A percentile compares a stretch with the other conserved stretches of the same genome.
These are phyloP conservation scores for Wickerhamomyces bovis DNA, from an alignment of 805 yeast species.

Conservation along the genomic window DNA sequence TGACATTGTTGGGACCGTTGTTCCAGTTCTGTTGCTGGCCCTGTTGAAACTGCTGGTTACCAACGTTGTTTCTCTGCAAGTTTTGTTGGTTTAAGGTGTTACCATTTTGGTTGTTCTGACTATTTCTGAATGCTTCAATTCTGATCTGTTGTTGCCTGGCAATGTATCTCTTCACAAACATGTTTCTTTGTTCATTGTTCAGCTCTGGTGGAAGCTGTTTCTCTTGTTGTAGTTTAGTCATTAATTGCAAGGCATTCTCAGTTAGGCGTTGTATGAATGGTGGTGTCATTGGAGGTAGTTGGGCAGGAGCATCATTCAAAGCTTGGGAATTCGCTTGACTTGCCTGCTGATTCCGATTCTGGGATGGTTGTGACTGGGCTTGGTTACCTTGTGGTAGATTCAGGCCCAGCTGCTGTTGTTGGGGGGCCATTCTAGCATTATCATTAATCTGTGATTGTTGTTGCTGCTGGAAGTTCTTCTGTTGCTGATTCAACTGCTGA, in stretches of 20 bases:
- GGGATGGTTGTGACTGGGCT: conserved; percentile 27
- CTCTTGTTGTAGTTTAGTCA: conserved; percentile 20
- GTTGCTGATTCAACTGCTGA: not conserved
- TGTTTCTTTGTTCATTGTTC: conserved; percentile 20
- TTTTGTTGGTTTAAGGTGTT: not conserved
- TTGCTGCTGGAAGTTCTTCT: conserved; percentile 28
- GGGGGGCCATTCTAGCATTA: conserved; percentile 26
- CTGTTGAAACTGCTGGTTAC: not conserved
- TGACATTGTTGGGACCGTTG: not conserved
- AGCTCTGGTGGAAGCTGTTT: conserved; percentile 18
- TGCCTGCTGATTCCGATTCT: conserved; percentile 13
- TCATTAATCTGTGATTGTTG: conserved; percentile 17
- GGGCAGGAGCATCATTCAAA: not conserved
- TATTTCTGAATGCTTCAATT: conserved; percentile 8
- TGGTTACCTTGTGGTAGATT: conserved; percentile 5
- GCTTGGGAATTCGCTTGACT: conserved; percentile 1
- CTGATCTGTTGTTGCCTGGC: conserved; percentile 21
- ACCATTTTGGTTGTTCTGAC: conserved; percentile 2
- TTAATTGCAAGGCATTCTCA: conserved; percentile 19
- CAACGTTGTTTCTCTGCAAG: not conserved
- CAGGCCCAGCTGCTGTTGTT: conserved; percentile 21
- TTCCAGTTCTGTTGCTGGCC: conserved; percentile 5
- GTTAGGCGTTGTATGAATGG: conserved; percentile 17
- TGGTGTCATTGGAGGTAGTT: conserved; percentile 10
- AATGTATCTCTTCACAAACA: conserved; percentile 20